These are phyloP conservation scores for Dothistroma septosporum DNA, from an alignment of 2,329 filamentous ascomycete genomes.

Conservation along the genomic window DNA sequence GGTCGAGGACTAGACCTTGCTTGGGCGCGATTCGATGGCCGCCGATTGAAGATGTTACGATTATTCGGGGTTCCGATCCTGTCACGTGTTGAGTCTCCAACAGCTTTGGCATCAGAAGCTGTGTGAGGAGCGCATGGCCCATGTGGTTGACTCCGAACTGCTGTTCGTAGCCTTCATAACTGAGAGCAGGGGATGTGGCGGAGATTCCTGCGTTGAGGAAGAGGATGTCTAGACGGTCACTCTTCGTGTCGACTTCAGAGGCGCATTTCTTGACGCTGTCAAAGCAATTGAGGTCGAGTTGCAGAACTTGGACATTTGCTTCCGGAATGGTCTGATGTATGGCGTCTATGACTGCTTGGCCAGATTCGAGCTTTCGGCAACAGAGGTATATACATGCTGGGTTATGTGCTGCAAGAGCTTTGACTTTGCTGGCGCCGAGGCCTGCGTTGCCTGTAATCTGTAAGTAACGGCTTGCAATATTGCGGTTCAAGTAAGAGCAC, in stretches of 20 bases:
- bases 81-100: slow-evolving; percentile 41
- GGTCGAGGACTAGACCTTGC: slow-evolving; percentile 20
- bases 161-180: slow-evolving; percentile 39
- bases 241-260: slow-evolving; percentile 23
- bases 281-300: slow-evolving; percentile 51
- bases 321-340: slow-evolving; percentile 36
- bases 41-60: slow-evolving; percentile 27
- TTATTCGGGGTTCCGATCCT: slow-evolving; percentile 44
- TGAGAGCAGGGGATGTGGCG: slow-evolving; percentile 24
- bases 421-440: slow-evolving; percentile 45
- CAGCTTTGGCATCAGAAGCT: slow-evolving; percentile 30
- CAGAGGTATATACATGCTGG: slow-evolving; percentile 47
- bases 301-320: slow-evolving; percentile 42
- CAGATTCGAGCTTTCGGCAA: slow-evolving; percentile 43
- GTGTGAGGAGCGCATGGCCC: slow-evolving; percentile 28
- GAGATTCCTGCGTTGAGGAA: slow-evolving; percentile 44
- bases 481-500: slow-evolving; percentile 4
- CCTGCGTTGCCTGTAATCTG: slow-evolving; percentile 39
- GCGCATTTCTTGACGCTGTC: slow-evolving; percentile 43
- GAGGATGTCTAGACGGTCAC: slow-evolving; percentile 40
- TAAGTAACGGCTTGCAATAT: neutral
- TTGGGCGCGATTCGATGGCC: slow-evolving; percentile 7
- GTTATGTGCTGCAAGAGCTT: slow-evolving; percentile 42
- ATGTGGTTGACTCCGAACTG: slow-evolving; percentile 35
- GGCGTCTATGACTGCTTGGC: slow-evolving; percentile 39